A percentile compares a stretch with the other conserved stretches of the same genome.
Conservation (phyloP, 2,329 filamentous ascomycete species). For the Cadophora sp. region DNA sequence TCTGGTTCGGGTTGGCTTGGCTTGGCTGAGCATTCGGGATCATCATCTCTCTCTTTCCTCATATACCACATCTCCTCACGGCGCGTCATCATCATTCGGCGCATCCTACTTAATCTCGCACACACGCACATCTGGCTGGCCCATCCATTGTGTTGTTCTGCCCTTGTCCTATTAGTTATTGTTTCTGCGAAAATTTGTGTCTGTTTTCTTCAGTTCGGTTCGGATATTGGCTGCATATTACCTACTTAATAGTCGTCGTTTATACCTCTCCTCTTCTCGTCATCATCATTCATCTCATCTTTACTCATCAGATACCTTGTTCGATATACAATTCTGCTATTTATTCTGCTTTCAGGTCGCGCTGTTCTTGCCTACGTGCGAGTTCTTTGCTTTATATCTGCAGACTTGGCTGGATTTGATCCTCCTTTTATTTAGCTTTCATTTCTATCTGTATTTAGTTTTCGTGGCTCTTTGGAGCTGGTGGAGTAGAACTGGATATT, state of each 20-base stretch:
- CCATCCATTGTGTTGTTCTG: constrained; percentile 44
- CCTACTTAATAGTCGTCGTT: constrained; percentile 40
- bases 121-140: constrained; percentile 44
- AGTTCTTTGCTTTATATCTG: constrained; percentile 7
- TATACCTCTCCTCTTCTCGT: constrained; percentile 35
- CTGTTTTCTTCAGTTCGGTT: constrained; percentile 13
- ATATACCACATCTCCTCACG: constrained; percentile 30
- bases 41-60: constrained; percentile 40
- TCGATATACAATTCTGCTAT: constrained; percentile 54
- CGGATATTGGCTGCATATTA: constrained; percentile 29
- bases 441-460: constrained; percentile 33
- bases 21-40: constrained; percentile 40
- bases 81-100: constrained; percentile 29
- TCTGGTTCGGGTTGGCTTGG: constrained; percentile 36
- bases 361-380: constrained; percentile 15
- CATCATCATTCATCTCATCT: constrained; percentile 31
- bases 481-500: constrained; percentile 12
- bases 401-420: constrained; percentile 12
- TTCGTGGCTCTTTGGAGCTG: constrained; percentile 20
- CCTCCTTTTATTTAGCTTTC: neutral
- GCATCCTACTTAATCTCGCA: constrained; percentile 40
- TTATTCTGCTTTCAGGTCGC: constrained; percentile 25
- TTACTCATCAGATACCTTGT: constrained; percentile 62
- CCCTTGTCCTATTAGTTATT: constrained; percentile 42
- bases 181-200: constrained; percentile 23